Conservation (phyloP, 2,329 filamentous ascomycete genomes). For the Phaeosphaeriaceae sp. region DNA sequence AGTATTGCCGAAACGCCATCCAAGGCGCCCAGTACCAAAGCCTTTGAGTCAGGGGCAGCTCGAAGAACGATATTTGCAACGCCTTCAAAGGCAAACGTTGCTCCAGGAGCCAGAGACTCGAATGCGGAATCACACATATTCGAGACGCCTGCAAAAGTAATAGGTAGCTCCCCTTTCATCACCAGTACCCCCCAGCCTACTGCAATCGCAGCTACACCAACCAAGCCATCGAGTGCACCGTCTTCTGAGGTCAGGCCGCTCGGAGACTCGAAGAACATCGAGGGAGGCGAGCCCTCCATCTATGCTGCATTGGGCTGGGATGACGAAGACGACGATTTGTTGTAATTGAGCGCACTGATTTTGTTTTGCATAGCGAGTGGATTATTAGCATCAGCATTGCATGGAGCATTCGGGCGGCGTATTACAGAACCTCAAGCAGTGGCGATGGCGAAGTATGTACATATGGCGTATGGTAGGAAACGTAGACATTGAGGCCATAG, state of each 20-base stretch:
- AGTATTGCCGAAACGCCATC: conserved; percentile 53
- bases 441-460: conserved; percentile 2
- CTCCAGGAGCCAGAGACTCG: conserved; percentile 5
- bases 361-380: conserved; percentile 44
- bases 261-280: conserved; percentile 14
- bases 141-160: conserved; percentile 33
- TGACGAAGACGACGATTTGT: conserved; percentile 48
- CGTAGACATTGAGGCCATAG: neutral
- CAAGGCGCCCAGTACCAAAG: conserved; percentile 43
- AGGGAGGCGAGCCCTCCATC: conserved; percentile 37
- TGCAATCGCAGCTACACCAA: conserved; percentile 26
- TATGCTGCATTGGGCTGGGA: conserved; percentile 57
- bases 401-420: conserved; percentile 26
- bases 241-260: conserved; percentile 5
- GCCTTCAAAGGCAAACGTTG: conserved; percentile 30
- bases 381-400: conserved; percentile 17
- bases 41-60: conserved; percentile 31
- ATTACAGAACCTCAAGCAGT: conserved; percentile 6
- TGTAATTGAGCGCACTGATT: conserved; percentile 17
- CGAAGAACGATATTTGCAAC: conserved; percentile 43
- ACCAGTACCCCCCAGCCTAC: conserved; percentile 12
- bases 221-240: conserved; percentile 15
- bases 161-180: conserved; percentile 17
- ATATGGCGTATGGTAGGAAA: neutral
- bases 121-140: conserved; percentile 17